These are phyloP conservation scores for Ceratobasidium sp. DNA, from an alignment of 1,284 basidiomycete species.

Conservation along the genomic window DNA sequence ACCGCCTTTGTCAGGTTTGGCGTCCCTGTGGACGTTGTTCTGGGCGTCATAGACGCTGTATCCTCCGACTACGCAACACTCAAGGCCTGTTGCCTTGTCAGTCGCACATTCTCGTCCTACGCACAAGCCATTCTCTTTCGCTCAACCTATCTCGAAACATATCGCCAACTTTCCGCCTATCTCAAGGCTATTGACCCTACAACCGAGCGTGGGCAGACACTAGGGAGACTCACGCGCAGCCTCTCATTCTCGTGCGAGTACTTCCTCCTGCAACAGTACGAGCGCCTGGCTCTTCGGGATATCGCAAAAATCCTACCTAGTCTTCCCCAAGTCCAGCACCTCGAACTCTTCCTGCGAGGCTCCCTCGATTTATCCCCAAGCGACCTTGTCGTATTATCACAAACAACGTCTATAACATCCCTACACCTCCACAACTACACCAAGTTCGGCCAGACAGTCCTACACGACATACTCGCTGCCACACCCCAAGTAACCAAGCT, in stretches of 20 bases:
- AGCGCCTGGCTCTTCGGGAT: constrained; percentile 20
- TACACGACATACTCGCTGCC: constrained; percentile 33
- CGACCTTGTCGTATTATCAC: constrained; percentile 14
- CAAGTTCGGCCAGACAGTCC: constrained; percentile 25
- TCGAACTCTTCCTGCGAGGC: constrained; percentile 27
- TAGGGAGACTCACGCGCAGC: constrained; percentile 21
- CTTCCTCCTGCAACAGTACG: constrained; percentile 1
- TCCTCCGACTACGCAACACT: constrained; percentile 28
- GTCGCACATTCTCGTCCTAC: constrained; percentile 26
- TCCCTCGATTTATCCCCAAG: constrained; percentile 10
- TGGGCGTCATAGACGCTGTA: constrained; percentile 24
- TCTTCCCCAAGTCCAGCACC: constrained; percentile 13
- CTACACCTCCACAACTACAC: constrained; percentile 26
- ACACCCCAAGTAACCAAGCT: constrained; percentile 26
- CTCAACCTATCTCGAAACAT: constrained; percentile 15
- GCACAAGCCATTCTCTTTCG: constrained; percentile 35
- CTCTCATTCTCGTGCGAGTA: constrained; percentile 27
- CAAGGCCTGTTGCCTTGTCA: constrained; percentile 35
- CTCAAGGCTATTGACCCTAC: constrained; percentile 8
- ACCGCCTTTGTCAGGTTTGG: constrained; percentile 1
- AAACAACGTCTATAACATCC: constrained; percentile 24
- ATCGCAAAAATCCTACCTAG: constrained; percentile 28
- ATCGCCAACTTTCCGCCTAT: constrained; percentile 5
- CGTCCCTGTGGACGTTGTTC: constrained; percentile 13
- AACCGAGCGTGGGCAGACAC: constrained; percentile 20